These are phyloP conservation scores for Rhodofomes roseus DNA, from an alignment of 1,284 basidiomycete genomes.

Conservation along the genomic window DNA sequence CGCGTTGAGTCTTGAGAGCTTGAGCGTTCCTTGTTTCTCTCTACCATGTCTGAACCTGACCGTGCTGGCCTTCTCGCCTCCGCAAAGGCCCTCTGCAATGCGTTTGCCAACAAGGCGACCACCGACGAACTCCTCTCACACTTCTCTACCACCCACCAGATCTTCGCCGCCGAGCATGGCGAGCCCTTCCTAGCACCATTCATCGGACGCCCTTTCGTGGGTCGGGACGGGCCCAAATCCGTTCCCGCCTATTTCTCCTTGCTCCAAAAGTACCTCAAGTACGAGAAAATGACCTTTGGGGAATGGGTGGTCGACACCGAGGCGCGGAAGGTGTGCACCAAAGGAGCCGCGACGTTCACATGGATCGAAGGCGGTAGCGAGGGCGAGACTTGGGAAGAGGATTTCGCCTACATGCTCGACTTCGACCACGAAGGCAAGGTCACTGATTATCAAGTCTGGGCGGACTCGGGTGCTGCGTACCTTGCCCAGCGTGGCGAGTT, in stretches of 20 bases:
- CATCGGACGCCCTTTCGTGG: slow-evolving; percentile 47
- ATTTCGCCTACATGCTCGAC: slow-evolving; percentile 57
- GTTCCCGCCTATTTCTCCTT: slow-evolving; percentile 47
- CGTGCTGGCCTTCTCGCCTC: slow-evolving; percentile 37
- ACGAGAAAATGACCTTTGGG: slow-evolving; percentile 38
- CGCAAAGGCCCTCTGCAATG: slow-evolving; percentile 47
- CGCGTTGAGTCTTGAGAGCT: too few species aligned
- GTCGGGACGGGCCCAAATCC: slow-evolving; percentile 31
- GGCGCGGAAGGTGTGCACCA: slow-evolving; percentile 46
- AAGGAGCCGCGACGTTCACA: slow-evolving; percentile 51
- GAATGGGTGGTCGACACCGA: slow-evolving; percentile 42
- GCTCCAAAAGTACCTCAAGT: slow-evolving; percentile 41
- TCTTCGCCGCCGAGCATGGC: slow-evolving; percentile 55
- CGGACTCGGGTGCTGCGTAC: slow-evolving; percentile 62
- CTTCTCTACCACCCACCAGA: slow-evolving; percentile 46
- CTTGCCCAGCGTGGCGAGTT: slow-evolving; percentile 53
- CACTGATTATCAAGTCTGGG: slow-evolving; percentile 61
- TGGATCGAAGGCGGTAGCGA: slow-evolving; percentile 43
- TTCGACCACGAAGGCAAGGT: slow-evolving; percentile 57
- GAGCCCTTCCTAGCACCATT: slow-evolving; percentile 53
- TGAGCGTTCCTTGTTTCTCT: too few species aligned
- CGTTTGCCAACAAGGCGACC: slow-evolving; percentile 44
- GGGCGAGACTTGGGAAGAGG: slow-evolving; percentile 55
- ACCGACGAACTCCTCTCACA: slow-evolving; percentile 41
- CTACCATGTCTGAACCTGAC: slow-evolving; percentile 16